A percentile compares a stretch with the other conserved stretches of the same genome.
phyloP scores from a whole-genome alignment of 345 rosid species.

The Adansonia digitata region DNA sequence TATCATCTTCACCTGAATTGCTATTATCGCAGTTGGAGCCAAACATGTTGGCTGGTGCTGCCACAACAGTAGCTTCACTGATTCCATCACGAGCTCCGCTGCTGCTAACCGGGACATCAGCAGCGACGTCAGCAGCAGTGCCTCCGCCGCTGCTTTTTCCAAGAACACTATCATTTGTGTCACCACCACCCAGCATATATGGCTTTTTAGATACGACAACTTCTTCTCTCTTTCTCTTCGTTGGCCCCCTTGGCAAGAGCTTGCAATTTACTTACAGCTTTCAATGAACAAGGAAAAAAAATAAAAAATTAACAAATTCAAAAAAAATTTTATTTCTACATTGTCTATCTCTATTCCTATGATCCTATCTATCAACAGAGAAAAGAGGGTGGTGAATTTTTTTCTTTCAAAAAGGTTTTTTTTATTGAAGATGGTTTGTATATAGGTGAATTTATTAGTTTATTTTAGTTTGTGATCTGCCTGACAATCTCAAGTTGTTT shows the following conservation, averaged over 20 bases:
- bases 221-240: conserved; percentile 15
- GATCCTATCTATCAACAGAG: neutral
- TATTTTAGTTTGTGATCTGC: conserved; percentile 48
- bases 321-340: neutral
- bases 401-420: neutral
- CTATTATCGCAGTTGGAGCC: neutral
- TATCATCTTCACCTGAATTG: conserved; percentile 39
- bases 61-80: neutral
- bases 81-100: conserved; percentile 17
- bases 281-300: conserved; percentile 2
- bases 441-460: conserved; percentile 35
- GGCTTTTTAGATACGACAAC: neutral
- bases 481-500: conserved; percentile 56
- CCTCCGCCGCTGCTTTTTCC: conserved; percentile 10
- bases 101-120: neutral
- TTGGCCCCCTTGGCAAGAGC: neutral
- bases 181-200: conserved; percentile 15
- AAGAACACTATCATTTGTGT: neutral
- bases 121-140: neutral
- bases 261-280: conserved; percentile 31
- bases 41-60: neutral
- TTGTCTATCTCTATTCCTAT: neutral
- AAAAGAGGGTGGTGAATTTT: neutral
- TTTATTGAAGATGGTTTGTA: conserved; percentile 20
- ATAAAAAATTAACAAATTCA: neutral